Conservation (phyloP, 495 filamentous ascomycete genomes). For the Rusavskia elegans region DNA sequence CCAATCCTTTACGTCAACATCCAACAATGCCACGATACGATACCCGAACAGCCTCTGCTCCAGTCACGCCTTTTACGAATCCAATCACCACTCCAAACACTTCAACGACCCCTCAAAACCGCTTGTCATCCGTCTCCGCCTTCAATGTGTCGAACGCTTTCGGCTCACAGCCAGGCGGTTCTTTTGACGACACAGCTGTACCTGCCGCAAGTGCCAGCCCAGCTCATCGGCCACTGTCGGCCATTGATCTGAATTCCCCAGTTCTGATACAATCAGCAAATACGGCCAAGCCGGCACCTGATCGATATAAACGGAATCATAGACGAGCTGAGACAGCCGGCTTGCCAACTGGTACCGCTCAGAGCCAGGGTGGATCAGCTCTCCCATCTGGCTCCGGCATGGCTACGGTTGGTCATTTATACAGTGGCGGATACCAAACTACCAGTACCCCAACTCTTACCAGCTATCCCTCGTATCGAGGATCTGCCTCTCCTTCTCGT, state of each 20-base stretch:
- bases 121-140: slow-evolving; percentile 38
- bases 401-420: slow-evolving; percentile 24
- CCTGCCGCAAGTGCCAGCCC: slow-evolving; percentile 24
- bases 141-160: slow-evolving; percentile 19
- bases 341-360: neutral
- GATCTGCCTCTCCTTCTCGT: slow-evolving; percentile 5
- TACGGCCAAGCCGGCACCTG: slow-evolving; percentile 41
- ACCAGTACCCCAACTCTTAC: slow-evolving; percentile 16
- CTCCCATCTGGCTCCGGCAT: slow-evolving; percentile 28
- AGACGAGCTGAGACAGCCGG: slow-evolving; percentile 30
- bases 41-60: slow-evolving; percentile 49
- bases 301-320: slow-evolving; percentile 47
- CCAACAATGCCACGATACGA: slow-evolving; percentile 43
- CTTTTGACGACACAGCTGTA: slow-evolving; percentile 33
- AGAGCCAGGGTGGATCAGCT: slow-evolving; percentile 16
- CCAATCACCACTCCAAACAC: slow-evolving; percentile 25
- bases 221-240: slow-evolving; percentile 33
- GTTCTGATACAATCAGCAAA: slow-evolving; percentile 19
- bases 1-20: slow-evolving; percentile 38
- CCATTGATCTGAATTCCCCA: slow-evolving; percentile 31
- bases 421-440: slow-evolving; percentile 18
- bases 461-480: slow-evolving; percentile 12
- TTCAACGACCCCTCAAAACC: slow-evolving; percentile 44
- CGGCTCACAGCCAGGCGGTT: slow-evolving; percentile 20
- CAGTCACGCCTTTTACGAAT: slow-evolving; percentile 33